Percentiles rank a stretch among this genome's conserved stretches.
Evolutionary conservation across 2,329 filamentous ascomycete species (phyloP).

Genomic region (Dactylellina leptospora): DNA sequence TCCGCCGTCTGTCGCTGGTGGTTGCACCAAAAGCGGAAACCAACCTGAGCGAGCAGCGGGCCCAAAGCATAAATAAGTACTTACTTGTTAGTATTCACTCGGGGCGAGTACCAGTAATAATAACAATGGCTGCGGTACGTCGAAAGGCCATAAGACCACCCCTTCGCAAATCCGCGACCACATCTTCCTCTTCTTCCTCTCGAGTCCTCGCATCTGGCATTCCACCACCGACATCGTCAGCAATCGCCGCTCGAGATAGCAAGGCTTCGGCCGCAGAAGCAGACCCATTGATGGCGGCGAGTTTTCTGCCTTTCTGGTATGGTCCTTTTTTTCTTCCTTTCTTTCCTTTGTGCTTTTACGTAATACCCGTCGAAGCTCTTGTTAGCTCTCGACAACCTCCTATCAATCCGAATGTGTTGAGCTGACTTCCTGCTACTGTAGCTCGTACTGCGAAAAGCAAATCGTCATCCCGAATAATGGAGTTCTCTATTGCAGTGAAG

Average conservation of each 20-base stretch:
- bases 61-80: constrained; percentile 31
- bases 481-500: constrained; percentile 56
- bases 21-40: constrained; percentile 53
- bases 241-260: constrained; percentile 45
- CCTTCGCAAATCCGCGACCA: constrained; percentile 46
- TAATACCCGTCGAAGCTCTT: constrained; percentile 20
- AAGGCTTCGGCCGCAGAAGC: constrained; percentile 49
- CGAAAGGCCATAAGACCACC: constrained; percentile 51
- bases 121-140: constrained; percentile 38
- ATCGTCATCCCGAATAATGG: constrained; percentile 57
- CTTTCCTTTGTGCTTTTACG: constrained; percentile 23
- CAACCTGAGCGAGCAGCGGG: constrained; percentile 40
- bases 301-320: constrained; percentile 57
- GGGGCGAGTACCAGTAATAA: too few species aligned
- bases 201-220: constrained; percentile 27
- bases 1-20: constrained; percentile 45
- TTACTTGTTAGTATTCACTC: too few species aligned
- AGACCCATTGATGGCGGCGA: constrained; percentile 57
- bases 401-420: constrained; percentile 19
- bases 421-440: constrained; percentile 45
- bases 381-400: not conserved
- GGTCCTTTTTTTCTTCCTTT: constrained; percentile 29
- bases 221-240: constrained; percentile 45
- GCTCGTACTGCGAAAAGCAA: constrained; percentile 58
- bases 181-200: constrained; percentile 30